Evolutionary conservation across 805 yeast species (phyloP).

Genomic region (Yarrowia porcina): DNA sequence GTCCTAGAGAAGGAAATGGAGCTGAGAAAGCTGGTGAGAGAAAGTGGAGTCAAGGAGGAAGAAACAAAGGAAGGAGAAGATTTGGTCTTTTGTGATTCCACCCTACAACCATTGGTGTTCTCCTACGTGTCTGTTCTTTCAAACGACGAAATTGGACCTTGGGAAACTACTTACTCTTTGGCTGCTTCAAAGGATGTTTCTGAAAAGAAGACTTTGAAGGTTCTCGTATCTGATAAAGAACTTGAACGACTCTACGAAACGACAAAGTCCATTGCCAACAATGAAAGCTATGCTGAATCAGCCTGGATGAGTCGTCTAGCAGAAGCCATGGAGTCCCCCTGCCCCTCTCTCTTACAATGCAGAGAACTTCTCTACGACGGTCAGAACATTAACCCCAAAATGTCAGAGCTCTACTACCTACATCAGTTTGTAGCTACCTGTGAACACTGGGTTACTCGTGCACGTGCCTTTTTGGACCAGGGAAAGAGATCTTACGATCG

Average conservation of each 20-base stretch:
- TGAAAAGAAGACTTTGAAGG: not conserved
- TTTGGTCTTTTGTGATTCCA: not conserved
- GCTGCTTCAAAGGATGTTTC: not conserved
- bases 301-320: not conserved
- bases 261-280: not conserved
- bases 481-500: slow-evolving; percentile 13
- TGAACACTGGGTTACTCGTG: slow-evolving; percentile 16
- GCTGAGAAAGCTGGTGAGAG: not conserved
- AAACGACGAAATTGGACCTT: not conserved
- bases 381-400: not conserved
- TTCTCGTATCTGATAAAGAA: not conserved
- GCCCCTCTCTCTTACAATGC: slow-evolving; percentile 3
- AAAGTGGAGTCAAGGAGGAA: not conserved
- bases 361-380: slow-evolving; percentile 28
- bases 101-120: not conserved
- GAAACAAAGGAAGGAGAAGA: not conserved
- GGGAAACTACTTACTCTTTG: not conserved
- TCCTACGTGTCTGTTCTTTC: not conserved
- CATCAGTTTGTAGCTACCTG: slow-evolving; percentile 11
- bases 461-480: slow-evolving; percentile 11
- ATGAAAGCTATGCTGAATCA: not conserved
- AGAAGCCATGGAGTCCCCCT: not conserved
- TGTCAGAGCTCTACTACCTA: slow-evolving; percentile 2
- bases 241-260: not conserved
- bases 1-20: not conserved